phyloP scores from a whole-genome alignment of 192 early-diverging fungal species.

The Chytriomyces confervae region DNA sequence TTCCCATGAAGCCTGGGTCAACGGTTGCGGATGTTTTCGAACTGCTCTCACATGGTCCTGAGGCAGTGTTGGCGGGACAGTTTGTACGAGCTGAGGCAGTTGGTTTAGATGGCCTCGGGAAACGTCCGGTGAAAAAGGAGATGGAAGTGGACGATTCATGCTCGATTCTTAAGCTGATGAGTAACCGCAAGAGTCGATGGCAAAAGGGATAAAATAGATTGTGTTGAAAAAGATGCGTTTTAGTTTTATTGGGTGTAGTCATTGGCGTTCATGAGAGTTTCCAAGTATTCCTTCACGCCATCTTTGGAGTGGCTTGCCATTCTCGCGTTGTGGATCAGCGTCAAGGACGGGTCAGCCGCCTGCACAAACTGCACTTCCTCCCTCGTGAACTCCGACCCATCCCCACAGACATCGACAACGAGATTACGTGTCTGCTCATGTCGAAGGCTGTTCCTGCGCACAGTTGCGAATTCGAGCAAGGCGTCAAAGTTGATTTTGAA shows the following conservation, averaged over 20 bases:
- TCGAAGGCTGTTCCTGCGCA: background rate
- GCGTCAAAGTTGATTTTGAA: slow-evolving; percentile 2
- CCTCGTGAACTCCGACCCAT: slow-evolving; percentile 31
- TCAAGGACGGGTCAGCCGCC: background rate
- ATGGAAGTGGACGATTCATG: slow-evolving; percentile 23
- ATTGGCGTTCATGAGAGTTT: slow-evolving; percentile 6
- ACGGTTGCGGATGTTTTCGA: slow-evolving; percentile 36
- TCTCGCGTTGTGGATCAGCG: slow-evolving; percentile 20
- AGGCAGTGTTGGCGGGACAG: slow-evolving; percentile 29
- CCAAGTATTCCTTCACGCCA: slow-evolving; percentile 22
- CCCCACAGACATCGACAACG: slow-evolving; percentile 12
- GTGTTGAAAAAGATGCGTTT: too few relatives aligned
- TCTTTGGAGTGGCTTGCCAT: slow-evolving; percentile 19
- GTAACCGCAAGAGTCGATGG: slow-evolving; percentile 42
- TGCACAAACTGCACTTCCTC: slow-evolving; percentile 14
- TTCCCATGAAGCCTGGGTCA: slow-evolving; percentile 38
- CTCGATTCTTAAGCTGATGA: slow-evolving; percentile 36
- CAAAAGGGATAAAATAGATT: background rate
- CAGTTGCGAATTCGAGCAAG: slow-evolving; percentile 22
- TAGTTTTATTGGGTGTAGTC: too few relatives aligned
- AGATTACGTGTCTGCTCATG: background rate
- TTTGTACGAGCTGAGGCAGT: slow-evolving; percentile 35
- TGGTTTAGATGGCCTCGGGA: slow-evolving; percentile 10
- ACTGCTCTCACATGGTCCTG: slow-evolving; percentile 24
- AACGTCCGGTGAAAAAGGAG: slow-evolving; percentile 28